Evolutionary conservation across 345 rosid genomes (phyloP), one percentile per base, ranked within the genome.

Genomic region (Chamaenerion angustifolium): DNA sequence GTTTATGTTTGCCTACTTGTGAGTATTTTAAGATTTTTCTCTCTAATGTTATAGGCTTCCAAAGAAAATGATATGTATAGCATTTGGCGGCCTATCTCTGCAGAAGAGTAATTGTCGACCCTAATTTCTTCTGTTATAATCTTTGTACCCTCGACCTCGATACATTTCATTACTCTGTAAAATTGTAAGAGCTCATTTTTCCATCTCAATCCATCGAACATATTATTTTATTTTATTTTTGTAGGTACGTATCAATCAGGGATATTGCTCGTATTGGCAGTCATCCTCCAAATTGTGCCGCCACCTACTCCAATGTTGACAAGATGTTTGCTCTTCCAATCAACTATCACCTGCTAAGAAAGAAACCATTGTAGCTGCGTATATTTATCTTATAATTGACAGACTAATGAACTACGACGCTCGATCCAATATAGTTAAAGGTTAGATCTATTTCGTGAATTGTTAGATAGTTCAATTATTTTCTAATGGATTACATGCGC

Each of bases 61-160:
- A 88, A 76, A 51, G 85, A 74, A 61, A 66, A 62, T 51, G 80
- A 70, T 56, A 64, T 78, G 12, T 87, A 83, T 68, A 78, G 76
- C 80, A 84, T 87, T 53, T 92, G 98, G 96, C 78, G 93, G 68
- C 96, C 96, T 37, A 70, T 61, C 66, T 92, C 89, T 78, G 85
- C 89, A 10, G 79, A 70, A 1, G 93, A 93, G 98, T 92, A 92
- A 76, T 48, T 61, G 4, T 37, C 43, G 4, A 46, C 47, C 11
- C 37, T 37, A 23, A 23, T 31, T 31, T 31, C 37, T 31, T 31
- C 7, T 31, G 37, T 8, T 31, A 31, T 31, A 31, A 31, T 31
- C 7, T 31, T 21, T 21, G 42, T 8, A 16, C 18, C 10, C 31
- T n/a, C 13, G n/a, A n/a, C 12, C 54, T 48, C 1, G 2, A 16